These are phyloP conservation scores for Dissophora ornata DNA, from an alignment of 192 early-diverging fungal genomes.

Conservation along the genomic window DNA sequence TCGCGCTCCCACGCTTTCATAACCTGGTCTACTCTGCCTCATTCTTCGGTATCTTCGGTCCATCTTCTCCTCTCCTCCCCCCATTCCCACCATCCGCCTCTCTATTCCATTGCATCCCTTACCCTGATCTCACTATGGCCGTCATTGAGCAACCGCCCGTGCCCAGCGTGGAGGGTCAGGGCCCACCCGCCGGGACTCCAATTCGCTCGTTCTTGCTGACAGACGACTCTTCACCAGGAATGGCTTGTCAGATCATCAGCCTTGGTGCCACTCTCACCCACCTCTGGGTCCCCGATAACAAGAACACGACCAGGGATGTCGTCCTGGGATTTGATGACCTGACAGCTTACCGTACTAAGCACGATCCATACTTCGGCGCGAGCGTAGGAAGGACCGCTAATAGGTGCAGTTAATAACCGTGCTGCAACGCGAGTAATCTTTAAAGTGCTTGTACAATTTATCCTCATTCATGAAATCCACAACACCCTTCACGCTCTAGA, in stretches of 20 bases:
- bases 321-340: slow-evolving; percentile 79
- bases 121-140: slow-evolving; percentile 6
- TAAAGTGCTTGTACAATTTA: too few relatives aligned
- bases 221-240: slow-evolving; percentile 33
- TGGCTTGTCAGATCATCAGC: slow-evolving; percentile 60
- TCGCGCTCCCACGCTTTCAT: too few relatives aligned
- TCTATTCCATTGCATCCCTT: background rate
- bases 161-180: slow-evolving; percentile 33
- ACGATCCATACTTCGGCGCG: slow-evolving; percentile 85
- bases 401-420: slow-evolving; percentile 44
- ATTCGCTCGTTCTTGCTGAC: slow-evolving; percentile 45
- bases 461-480: too few relatives aligned
- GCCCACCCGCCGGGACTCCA: slow-evolving; percentile 23
- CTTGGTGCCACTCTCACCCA: slow-evolving; percentile 80
- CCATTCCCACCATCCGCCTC: background rate
- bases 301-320: slow-evolving; percentile 64
- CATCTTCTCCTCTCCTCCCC: too few relatives aligned
- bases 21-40: too few relatives aligned
- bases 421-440: too few relatives aligned
- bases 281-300: slow-evolving; percentile 67
- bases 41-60: too few relatives aligned
- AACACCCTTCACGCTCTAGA: too few relatives aligned
- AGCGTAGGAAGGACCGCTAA: slow-evolving; percentile 82
- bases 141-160: slow-evolving; percentile 21
- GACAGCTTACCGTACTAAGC: slow-evolving; percentile 54